Percentiles rank a stretch among this genome's conserved stretches.
phyloP scores from a whole-genome alignment of 805 yeast genomes.

The Spathaspora arborariae region DNA sequence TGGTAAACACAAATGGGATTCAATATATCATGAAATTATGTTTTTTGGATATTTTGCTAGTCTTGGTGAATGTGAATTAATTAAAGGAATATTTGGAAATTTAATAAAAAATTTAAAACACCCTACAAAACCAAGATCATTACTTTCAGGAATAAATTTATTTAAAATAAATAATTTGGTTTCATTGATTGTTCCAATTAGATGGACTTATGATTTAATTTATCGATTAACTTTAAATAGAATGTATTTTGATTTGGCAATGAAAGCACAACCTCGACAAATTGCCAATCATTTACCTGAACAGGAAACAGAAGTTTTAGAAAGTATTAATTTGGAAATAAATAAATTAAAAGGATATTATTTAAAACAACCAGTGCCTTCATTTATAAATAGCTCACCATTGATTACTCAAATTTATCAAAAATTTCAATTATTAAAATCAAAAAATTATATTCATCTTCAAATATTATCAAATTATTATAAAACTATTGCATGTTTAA shows the following conservation, averaged over 20 bases:
- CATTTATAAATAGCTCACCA: neutral
- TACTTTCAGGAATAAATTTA: constrained; percentile 22
- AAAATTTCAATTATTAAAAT: neutral
- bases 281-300: constrained; percentile 27
- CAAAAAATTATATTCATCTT: constrained; percentile 6
- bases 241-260: constrained; percentile 25
- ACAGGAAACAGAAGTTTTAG: constrained; percentile 19
- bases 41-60: constrained; percentile 35
- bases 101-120: neutral
- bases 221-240: constrained; percentile 31
- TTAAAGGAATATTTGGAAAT: constrained; percentile 8
- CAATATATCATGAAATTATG: constrained; percentile 31
- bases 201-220: constrained; percentile 35
- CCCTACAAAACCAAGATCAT: constrained; percentile 5
- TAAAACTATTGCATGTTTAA: constrained; percentile 30
- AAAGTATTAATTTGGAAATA: constrained; percentile 11
- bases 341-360: neutral
- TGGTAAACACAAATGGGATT: constrained; percentile 10
- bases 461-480: constrained; percentile 14
- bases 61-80: constrained; percentile 31
- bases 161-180: constrained; percentile 30
- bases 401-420: neutral
- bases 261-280: constrained; percentile 27
- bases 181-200: constrained; percentile 28
- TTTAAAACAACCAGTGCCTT: too few relatives aligned